These are phyloP conservation scores for Umbellularia californica DNA, from an alignment of 164 flowering plant species.

Conservation along the genomic window DNA sequence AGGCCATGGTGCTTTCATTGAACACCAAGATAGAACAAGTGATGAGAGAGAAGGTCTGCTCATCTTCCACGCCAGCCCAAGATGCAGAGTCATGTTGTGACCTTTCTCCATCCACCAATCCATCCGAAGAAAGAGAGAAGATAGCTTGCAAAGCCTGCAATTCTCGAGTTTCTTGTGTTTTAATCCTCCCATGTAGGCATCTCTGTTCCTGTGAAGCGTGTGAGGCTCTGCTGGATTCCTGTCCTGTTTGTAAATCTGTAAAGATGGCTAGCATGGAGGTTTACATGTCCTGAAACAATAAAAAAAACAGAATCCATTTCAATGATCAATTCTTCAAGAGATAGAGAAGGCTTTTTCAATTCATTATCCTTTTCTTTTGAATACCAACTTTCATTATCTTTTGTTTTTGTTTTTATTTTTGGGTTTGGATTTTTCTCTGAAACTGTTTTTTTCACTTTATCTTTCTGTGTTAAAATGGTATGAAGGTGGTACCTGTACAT, in stretches of 20 bases:
- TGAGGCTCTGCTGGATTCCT: constrained; percentile 43
- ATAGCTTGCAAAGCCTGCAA: constrained; percentile 51
- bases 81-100: constrained; percentile 69
- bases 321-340: not conserved
- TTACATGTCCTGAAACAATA: constrained; percentile 24
- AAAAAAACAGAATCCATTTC: not conserved
- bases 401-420: no score
- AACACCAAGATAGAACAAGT: constrained; percentile 41
- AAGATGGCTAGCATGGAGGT: constrained; percentile 45
- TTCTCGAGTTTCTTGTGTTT: constrained; percentile 34
- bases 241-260: constrained; percentile 60
- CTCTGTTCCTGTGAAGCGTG: constrained; percentile 62
- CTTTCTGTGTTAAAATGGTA: no score
- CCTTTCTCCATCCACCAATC: not conserved
- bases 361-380: not conserved
- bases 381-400: not conserved
- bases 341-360: no score
- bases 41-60: constrained; percentile 28
- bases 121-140: constrained; percentile 10
- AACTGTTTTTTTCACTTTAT: not conserved
- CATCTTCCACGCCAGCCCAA: constrained; percentile 25
- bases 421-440: not conserved
- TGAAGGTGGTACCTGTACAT: no score
- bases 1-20: constrained; percentile 41
- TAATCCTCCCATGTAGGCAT: constrained; percentile 79